phyloP scores from a whole-genome alignment of 345 rosid species.

The Camelina sativa region DNA sequence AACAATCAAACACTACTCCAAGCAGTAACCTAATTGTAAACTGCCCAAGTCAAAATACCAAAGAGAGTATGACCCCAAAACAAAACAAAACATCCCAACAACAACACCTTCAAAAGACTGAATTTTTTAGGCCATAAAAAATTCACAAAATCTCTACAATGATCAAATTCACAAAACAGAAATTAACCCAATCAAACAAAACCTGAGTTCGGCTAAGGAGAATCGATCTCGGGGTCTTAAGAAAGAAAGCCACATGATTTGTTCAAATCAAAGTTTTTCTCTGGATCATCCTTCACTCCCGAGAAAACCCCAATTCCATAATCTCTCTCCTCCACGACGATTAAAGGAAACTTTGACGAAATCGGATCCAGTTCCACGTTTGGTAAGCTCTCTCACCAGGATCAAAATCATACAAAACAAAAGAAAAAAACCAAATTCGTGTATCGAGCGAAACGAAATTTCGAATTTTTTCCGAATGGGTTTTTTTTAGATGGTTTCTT shows the following conservation, averaged over 20 bases:
- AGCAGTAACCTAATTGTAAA: too few species aligned
- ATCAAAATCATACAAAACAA: constrained; percentile 27
- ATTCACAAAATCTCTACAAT: too few species aligned
- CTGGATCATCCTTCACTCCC: constrained; percentile 45
- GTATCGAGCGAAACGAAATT: neutral
- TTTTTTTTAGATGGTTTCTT: neutral
- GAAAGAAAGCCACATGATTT: constrained; percentile 86
- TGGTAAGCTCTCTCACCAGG: constrained; percentile 12
- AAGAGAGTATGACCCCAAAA: too few species aligned
- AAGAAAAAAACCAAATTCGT: neutral
- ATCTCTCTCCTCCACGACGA: neutral
- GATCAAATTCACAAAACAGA: neutral
- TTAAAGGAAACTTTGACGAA: neutral
- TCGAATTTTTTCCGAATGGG: constrained; percentile 29
- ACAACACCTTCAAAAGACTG: too few species aligned
- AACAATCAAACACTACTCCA: too few species aligned
- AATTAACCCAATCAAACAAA: constrained; percentile 5
- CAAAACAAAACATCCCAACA: too few species aligned
- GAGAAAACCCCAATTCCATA: constrained; percentile 26
- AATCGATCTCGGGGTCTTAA: constrained; percentile 96
- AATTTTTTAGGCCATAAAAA: too few species aligned
- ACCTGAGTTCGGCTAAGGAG: constrained; percentile 97
- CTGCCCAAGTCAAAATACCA: too few species aligned
- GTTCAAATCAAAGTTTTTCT: constrained; percentile 40
- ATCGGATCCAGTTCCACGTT: neutral